These are phyloP conservation scores for Penicillium pancosmium DNA, from an alignment of 495 filamentous ascomycete genomes.

Conservation along the genomic window DNA sequence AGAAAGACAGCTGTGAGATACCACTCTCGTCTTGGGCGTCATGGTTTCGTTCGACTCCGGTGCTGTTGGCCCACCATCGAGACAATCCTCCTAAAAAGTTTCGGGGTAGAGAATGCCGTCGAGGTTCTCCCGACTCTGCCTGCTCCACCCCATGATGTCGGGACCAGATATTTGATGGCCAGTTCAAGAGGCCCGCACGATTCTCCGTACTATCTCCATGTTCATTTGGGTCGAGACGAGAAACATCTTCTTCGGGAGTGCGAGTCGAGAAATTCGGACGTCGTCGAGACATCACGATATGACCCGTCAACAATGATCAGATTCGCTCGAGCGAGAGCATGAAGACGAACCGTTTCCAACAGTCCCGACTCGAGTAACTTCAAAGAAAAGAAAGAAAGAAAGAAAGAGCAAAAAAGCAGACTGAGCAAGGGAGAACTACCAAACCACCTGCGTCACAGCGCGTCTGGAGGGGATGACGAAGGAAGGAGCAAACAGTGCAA, in stretches of 20 bases:
- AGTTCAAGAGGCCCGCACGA: slow-evolving; percentile 25
- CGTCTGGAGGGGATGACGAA: slow-evolving; percentile 21
- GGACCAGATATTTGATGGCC: slow-evolving; percentile 26
- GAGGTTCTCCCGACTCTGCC: slow-evolving; percentile 20
- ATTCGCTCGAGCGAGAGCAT: slow-evolving; percentile 7
- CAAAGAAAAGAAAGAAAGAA: background rate
- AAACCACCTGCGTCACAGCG: slow-evolving; percentile 22
- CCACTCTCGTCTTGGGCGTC: slow-evolving; percentile 10
- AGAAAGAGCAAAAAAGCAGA: background rate
- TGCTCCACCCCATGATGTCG: slow-evolving; percentile 37
- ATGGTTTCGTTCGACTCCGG: slow-evolving; percentile 14
- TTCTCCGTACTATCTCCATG: slow-evolving; percentile 25
- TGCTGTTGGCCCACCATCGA: slow-evolving; percentile 31
- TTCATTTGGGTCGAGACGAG: slow-evolving; percentile 49
- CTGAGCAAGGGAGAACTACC: background rate
- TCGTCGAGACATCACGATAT: slow-evolving; percentile 41
- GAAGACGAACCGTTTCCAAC: background rate
- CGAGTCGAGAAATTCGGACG: slow-evolving; percentile 57
- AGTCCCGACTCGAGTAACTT: background rate
- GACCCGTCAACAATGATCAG: slow-evolving; percentile 10
- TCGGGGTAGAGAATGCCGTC: slow-evolving; percentile 24
- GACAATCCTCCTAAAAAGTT: slow-evolving; percentile 31
- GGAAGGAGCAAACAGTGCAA: slow-evolving; percentile 42
- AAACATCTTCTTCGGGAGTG: slow-evolving; percentile 57
- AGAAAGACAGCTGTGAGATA: slow-evolving; percentile 16